These are phyloP conservation scores for Martiniozyma asiatica DNA, from an alignment of 1,139 yeast genomes.

Conservation along the genomic window DNA sequence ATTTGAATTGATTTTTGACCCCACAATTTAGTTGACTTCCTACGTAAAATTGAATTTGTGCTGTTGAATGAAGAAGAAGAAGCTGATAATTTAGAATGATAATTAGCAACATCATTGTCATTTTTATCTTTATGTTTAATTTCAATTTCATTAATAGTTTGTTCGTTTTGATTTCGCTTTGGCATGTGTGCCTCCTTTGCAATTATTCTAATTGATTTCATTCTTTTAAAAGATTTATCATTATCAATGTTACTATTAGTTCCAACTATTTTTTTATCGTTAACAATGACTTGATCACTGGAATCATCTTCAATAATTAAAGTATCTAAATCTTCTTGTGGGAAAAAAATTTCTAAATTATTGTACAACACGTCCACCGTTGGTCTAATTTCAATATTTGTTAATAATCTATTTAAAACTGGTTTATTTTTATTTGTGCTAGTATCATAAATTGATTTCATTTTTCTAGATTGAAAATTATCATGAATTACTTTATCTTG, in stretches of 20 bases:
- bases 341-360: slow-evolving; percentile 84
- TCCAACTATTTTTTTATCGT: too few relatives aligned
- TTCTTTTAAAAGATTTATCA: slow-evolving; percentile 27
- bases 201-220: slow-evolving; percentile 84
- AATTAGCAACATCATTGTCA: not conserved
- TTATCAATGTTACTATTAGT: too few relatives aligned
- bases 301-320: slow-evolving; percentile 74
- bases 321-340: slow-evolving; percentile 82
- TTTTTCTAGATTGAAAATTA: too few relatives aligned
- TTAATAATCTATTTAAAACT: too few relatives aligned
- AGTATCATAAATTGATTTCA: too few relatives aligned
- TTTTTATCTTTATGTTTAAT: not conserved
- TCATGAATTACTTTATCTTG: too few relatives aligned
- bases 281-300: too few relatives aligned
- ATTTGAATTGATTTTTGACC: slow-evolving; percentile 90
- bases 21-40: slow-evolving; percentile 94
- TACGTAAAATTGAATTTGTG: slow-evolving; percentile 29
- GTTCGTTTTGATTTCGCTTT: slow-evolving; percentile 26
- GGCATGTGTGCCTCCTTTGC: slow-evolving; percentile 79
- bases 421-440: too few relatives aligned
- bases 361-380: slow-evolving; percentile 90
- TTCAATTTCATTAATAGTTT: not conserved
- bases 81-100: slow-evolving; percentile 1
- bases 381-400: slow-evolving; percentile 69
- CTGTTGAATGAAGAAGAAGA: too few relatives aligned